phyloP scores from a whole-genome alignment of 768 basidiomycete species.

The Boletus eberwhitei region DNA sequence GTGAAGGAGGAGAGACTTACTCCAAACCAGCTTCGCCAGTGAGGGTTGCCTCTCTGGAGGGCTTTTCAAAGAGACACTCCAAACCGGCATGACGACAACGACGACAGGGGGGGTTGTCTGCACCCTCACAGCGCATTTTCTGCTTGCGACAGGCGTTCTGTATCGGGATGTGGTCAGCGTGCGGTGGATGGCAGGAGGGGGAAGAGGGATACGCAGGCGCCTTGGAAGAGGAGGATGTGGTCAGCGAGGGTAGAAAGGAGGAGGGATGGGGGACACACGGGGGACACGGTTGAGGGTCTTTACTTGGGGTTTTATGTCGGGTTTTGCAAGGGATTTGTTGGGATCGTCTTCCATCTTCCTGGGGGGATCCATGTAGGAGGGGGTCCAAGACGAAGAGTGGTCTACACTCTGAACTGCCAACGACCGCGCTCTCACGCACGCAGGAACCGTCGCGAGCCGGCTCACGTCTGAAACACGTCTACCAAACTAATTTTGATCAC shows the following conservation, averaged over 20 bases:
- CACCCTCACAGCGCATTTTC: constrained; percentile 97
- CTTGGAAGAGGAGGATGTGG: constrained; percentile 36
- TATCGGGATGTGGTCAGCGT: constrained; percentile 14
- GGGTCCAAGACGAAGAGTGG: constrained; percentile 8
- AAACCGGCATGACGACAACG: constrained; percentile 87
- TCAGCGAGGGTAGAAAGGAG: constrained; percentile 11
- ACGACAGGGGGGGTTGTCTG: constrained; percentile 95
- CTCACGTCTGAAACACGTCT: not conserved
- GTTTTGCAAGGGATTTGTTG: constrained; percentile 42
- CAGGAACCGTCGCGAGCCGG: not conserved
- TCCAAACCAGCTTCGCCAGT: constrained; percentile 88
- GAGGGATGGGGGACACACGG: constrained; percentile 47
- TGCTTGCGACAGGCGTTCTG: constrained; percentile 95
- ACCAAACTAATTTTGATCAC: not conserved
- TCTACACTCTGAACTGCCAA: no score
- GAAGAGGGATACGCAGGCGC: constrained; percentile 66
- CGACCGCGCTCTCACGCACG: not conserved
- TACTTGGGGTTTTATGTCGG: constrained; percentile 66
- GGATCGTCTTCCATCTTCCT: constrained; percentile 55
- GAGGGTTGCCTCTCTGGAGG: constrained; percentile 78
- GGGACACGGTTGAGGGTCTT: constrained; percentile 85
- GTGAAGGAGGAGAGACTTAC: constrained; percentile 43
- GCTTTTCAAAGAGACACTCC: constrained; percentile 95
- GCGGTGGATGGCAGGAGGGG: constrained; percentile 9
- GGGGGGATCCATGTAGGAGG: constrained; percentile 20